Base-by-base conservation (phyloP, 768 basidiomycete species). In the Auricularia sp. region DNA sequence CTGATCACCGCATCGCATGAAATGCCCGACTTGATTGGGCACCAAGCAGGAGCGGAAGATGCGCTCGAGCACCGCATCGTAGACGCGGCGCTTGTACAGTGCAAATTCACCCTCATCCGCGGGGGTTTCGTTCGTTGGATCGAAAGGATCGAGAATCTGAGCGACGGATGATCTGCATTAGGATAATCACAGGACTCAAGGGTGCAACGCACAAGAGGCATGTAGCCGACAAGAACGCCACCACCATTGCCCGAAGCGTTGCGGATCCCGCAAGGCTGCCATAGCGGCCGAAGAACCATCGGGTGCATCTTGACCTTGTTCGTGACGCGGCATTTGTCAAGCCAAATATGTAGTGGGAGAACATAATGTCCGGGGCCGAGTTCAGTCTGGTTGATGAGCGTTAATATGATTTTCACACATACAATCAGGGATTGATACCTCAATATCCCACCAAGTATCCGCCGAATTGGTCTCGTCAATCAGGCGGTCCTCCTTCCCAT, bases 211-310 rank as follows among this genome's bases (percentile, higher is more conserved):
- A 75, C 74, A 23, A 68, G 64, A 6, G 70, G 70, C 70, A 75
- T 73, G 59, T 72, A 74, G 8, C 72, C 71, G 11, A 74, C 7
- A 0, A 76, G 65, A 11, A 73, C 61, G 14, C 74, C 73, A 8
- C 74, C 74, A 11, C 74, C 74, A 65, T 75, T 75, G 16, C 74
- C 74, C 23, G 74, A 74, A 0, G 67, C 72, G 64, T 76, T 76
- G 18, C 71, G 62, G 21, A 76, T 73, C 7, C 67, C 10, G 35
- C 68, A 23, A 43, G 73, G 74, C 33, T 73, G 72, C 65, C 67
- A 73, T 5, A 66, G 66, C 10, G 72, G 54, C 0, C 71, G 71
- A 8, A 73, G 23, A 3, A 75, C 36, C 67, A 75, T 72, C 0
- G 73, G 74, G 63, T 72, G 71, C 64, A 69, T 72, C 29, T 68